phyloP scores from a whole-genome alignment of 495 filamentous ascomycete genomes.

The Lasiosphaeria hispida region DNA sequence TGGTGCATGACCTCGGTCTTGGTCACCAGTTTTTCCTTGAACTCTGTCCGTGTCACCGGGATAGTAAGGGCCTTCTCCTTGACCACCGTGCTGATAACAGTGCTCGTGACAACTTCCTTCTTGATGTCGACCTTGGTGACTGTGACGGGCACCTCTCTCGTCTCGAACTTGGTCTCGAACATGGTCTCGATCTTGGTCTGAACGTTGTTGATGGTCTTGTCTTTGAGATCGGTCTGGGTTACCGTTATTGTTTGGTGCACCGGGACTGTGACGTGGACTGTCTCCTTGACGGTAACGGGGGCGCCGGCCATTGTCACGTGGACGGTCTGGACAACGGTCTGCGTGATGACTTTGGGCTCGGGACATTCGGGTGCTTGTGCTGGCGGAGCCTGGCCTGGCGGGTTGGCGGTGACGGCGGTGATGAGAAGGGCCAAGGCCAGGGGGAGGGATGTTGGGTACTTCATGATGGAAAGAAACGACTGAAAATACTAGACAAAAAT shows the following conservation, averaged over 20 bases:
- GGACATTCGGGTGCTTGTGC: background rate
- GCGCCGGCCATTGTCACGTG: background rate
- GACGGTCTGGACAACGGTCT: background rate
- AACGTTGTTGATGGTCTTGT: background rate
- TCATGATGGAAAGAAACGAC: background rate
- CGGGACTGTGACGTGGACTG: conserved; percentile 9
- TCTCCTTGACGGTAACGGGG: background rate
- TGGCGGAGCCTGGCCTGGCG: conserved; percentile 1
- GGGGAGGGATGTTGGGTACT: background rate
- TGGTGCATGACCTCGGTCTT: background rate
- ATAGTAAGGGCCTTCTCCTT: background rate
- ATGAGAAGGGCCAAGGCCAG: conserved; percentile 14
- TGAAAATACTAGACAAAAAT: conserved; percentile 8
- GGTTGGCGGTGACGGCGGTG: conserved; percentile 11
- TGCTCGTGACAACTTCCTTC: background rate
- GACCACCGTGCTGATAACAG: background rate
- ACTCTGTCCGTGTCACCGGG: background rate
- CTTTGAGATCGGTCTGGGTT: conserved; percentile 1
- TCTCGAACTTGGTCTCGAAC: background rate
- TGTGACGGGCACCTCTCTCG: background rate
- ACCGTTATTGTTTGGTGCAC: background rate
- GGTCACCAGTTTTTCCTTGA: background rate
- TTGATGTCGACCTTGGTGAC: conserved; percentile 2
- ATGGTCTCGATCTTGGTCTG: background rate
- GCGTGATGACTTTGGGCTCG: background rate